Evolutionary conservation across 371 early-diverging fungal genomes (phyloP).

Genomic region (Mucor irregularis): DNA sequence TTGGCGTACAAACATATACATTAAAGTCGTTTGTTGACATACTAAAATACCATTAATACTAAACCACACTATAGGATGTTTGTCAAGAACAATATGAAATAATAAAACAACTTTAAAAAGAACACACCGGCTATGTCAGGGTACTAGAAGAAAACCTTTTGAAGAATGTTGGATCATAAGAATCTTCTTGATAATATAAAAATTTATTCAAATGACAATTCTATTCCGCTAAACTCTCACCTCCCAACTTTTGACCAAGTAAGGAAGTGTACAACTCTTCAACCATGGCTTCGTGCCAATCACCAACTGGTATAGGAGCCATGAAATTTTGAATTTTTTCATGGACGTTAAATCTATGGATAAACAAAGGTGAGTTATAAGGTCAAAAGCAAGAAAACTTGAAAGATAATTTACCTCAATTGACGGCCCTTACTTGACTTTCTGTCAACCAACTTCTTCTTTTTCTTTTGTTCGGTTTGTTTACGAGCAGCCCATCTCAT

Average conservation of each 20-base stretch:
- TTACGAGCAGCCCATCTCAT: conserved; percentile 83
- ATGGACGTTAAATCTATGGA: conserved; percentile 80
- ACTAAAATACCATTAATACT: too few relatives aligned
- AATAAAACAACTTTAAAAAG: too few relatives aligned
- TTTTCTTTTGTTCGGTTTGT: conserved; percentile 70
- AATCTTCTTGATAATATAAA: too few relatives aligned
- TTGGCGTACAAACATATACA: too few relatives aligned
- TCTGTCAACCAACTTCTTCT: conserved; percentile 75
- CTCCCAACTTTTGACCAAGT: conserved; percentile 62
- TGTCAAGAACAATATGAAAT: too few relatives aligned
- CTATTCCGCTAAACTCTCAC: conserved; percentile 16
- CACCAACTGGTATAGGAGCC: conserved; percentile 85
- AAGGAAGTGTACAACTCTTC: conserved; percentile 86
- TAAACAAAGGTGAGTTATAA: neutral
- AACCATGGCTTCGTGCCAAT: conserved; percentile 91
- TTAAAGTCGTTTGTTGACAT: too few relatives aligned
- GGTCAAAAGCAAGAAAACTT: neutral
- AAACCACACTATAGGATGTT: too few relatives aligned
- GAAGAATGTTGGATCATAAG: too few relatives aligned
- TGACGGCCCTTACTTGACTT: conserved; percentile 93
- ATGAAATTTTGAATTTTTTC: conserved; percentile 95
- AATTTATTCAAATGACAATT: too few relatives aligned
- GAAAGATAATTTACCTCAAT: conserved; percentile 50
- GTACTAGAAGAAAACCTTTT: too few relatives aligned
- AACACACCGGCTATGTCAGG: too few relatives aligned